Evolutionary conservation across 75 land plant genomes (phyloP).

Genomic region (Sequoiadendron giganteum): DNA sequence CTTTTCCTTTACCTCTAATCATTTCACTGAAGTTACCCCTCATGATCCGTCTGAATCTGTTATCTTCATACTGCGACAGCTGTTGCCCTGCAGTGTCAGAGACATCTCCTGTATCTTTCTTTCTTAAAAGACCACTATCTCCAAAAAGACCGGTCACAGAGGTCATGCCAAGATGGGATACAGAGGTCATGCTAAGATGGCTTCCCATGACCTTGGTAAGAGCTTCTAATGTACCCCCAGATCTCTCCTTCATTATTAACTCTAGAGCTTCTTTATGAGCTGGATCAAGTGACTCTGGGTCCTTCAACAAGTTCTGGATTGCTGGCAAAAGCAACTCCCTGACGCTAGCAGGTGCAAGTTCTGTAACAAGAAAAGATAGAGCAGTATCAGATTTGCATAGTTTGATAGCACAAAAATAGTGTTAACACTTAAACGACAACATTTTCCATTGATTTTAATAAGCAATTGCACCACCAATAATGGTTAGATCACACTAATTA

Average conservation of each 20-base stretch:
- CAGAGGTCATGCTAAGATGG: slow-evolving; percentile 71
- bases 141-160: slow-evolving; percentile 83
- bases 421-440: background rate
- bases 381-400: background rate
- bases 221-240: slow-evolving; percentile 73
- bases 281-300: slow-evolving; percentile 82
- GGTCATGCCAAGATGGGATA: slow-evolving; percentile 60
- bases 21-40: slow-evolving; percentile 74
- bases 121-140: slow-evolving; percentile 64
- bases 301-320: slow-evolving; percentile 87
- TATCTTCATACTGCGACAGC: slow-evolving; percentile 53
- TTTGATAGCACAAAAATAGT: background rate
- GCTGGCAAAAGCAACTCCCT: slow-evolving; percentile 79
- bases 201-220: slow-evolving; percentile 86
- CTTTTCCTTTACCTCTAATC: slow-evolving; percentile 60
- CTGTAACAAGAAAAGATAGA: slow-evolving; percentile 34
- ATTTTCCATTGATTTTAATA: background rate
- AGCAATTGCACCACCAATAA: background rate
- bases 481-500: background rate
- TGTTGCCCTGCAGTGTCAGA: slow-evolving; percentile 21
- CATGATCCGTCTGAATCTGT: slow-evolving; percentile 81
- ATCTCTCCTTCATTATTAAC: slow-evolving; percentile 80
- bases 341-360: slow-evolving; percentile 67
- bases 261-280: slow-evolving; percentile 97
- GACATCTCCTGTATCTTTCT: slow-evolving; percentile 42